Evolutionary conservation across 352 stramenopile genomes (phyloP).

Genomic region (Phytophthora uliginosa): DNA sequence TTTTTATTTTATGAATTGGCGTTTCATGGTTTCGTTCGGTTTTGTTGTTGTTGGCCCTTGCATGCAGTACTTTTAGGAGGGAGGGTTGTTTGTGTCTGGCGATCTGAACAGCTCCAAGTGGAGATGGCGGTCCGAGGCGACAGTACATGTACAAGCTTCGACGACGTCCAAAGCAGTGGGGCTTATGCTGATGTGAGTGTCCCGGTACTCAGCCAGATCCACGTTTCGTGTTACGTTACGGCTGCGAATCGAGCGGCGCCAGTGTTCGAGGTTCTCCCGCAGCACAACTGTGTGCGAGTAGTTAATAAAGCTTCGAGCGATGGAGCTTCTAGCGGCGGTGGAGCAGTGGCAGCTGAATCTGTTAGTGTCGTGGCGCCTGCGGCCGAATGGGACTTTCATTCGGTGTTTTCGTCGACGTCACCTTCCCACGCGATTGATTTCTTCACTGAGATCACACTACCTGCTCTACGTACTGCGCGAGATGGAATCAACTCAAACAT

Average conservation of each 20-base stretch:
- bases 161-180: neutral
- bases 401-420: constrained; percentile 62
- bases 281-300: constrained; percentile 56
- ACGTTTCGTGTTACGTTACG: constrained; percentile 81
- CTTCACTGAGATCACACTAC: constrained; percentile 64
- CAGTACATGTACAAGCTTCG: constrained; percentile 2
- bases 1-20: constrained; percentile 47
- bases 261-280: constrained; percentile 64
- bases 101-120: neutral
- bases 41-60: constrained; percentile 13
- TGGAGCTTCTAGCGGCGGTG: neutral
- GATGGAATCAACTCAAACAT: constrained; percentile 76
- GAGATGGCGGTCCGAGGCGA: constrained; percentile 10
- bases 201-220: constrained; percentile 48
- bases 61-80: neutral
- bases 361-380: neutral
- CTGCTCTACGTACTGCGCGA: constrained; percentile 50
- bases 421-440: constrained; percentile 55
- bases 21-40: constrained; percentile 21
- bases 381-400: constrained; percentile 72
- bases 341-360: neutral
- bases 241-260: constrained; percentile 71
- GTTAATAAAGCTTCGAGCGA: constrained; percentile 42
- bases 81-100: neutral
- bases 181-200: neutral